Evolutionary conservation across 768 basidiomycete species (phyloP).

Genomic region (Suillus decipiens): DNA sequence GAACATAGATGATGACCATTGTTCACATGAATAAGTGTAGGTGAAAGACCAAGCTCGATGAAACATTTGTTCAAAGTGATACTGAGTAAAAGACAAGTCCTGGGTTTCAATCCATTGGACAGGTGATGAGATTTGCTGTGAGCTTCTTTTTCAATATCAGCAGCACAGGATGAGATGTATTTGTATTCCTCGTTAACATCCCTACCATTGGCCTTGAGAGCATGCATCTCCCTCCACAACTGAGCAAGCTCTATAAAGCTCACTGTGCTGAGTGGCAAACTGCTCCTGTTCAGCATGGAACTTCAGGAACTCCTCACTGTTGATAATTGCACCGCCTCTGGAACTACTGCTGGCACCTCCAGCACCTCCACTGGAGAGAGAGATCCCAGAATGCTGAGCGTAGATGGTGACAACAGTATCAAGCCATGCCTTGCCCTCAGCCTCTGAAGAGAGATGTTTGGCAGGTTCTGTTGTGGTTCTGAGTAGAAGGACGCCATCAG

Average conservation of each 20-base stretch:
- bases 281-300: conserved; percentile 93
- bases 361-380: conserved; percentile 68
- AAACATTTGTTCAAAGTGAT: no score
- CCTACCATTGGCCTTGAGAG: conserved; percentile 54
- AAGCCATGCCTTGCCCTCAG: conserved; percentile 92
- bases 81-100: no score
- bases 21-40: no score
- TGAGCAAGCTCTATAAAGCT: conserved; percentile 91
- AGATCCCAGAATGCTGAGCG: conserved; percentile 87
- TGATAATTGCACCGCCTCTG: conserved; percentile 81
- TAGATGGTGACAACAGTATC: conserved; percentile 83
- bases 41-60: no score
- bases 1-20: no score
- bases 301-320: conserved; percentile 97
- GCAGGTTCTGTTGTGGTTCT: conserved; percentile 92
- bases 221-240: conserved; percentile 76
- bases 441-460: conserved; percentile 89
- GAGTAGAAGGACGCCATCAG: conserved; percentile 87
- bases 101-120: no score
- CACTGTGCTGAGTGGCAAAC: conserved; percentile 90
- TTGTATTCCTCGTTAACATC: conserved; percentile 63
- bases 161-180: conserved; percentile 75
- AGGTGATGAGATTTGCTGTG: no score
- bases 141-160: conserved; percentile 89
- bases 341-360: conserved; percentile 60